A percentile compares a stretch with the other conserved stretches of the same genome.
phyloP scores from a whole-genome alignment of 2,329 filamentous ascomycete species.

The Monosporascus sp. region DNA sequence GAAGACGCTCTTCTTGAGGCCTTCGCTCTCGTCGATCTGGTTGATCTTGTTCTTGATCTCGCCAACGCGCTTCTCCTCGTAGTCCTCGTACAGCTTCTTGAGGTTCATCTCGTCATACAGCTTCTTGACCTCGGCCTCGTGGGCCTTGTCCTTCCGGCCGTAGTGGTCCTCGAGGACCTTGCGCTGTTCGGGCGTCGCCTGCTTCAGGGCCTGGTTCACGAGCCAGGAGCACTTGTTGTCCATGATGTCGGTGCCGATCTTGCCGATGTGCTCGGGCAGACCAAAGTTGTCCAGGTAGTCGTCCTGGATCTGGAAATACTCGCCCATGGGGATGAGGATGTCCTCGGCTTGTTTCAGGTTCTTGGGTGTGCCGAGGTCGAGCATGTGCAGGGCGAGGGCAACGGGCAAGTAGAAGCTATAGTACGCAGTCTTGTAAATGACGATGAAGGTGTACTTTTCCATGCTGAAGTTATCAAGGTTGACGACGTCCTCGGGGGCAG shows the following conservation, averaged over 20 bases:
- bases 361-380: constrained; percentile 76
- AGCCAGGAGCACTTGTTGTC: constrained; percentile 99
- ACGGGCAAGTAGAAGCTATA: constrained; percentile 99
- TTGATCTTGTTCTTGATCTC: constrained; percentile 73
- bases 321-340: constrained; percentile 93
- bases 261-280: constrained; percentile 86
- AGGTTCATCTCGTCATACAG: constrained; percentile 83
- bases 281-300: constrained; percentile 99
- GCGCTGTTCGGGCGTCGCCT: constrained; percentile 78
- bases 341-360: constrained; percentile 87
- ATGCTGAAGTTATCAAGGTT: constrained; percentile 93
- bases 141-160: constrained; percentile 78
- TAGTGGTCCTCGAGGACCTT: constrained; percentile 88
- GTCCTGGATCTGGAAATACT: constrained; percentile 99
- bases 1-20: constrained; percentile 86
- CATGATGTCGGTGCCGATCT: constrained; percentile 97
- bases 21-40: constrained; percentile 76
- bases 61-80: constrained; percentile 81
- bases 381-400: constrained; percentile 80
- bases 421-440: constrained; percentile 99
- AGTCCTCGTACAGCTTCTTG: constrained; percentile 76
- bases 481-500: constrained; percentile 88
- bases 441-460: constrained; percentile 95
- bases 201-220: constrained; percentile 85
- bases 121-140: constrained; percentile 82